Evolutionary conservation across 1,284 basidiomycete species (phyloP), one percentile per base, ranked within the genome.

Genomic region (Coriolopsis trogii): DNA sequence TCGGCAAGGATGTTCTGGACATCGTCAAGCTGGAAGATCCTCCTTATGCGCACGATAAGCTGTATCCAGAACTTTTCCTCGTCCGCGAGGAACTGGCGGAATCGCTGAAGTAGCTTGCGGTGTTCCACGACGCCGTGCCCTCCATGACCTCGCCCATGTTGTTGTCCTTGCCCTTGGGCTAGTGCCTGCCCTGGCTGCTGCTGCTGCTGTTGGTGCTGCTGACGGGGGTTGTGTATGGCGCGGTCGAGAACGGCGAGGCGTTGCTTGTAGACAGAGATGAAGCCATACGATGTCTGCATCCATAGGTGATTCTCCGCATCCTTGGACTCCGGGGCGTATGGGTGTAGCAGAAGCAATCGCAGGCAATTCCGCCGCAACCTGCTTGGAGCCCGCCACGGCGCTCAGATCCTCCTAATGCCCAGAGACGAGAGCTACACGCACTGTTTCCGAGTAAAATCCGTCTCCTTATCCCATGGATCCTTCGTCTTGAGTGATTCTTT

Each of bases 51-150:
- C 24, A 84, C 72, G 43, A 93, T 78, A 16, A 97, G 78, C 49
- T 85, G 80, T 16, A 80, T 81, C 85, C 93, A 98, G 69, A 95
- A 96, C 58, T 85, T 86, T 67, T 94, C 90, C 67, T 98, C 95
- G 30, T 89, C 84, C 0, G 83, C 79, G 10, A 98, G 81, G 62
- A 94, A 95, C 61, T 92, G 84, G 37, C 89, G 81, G 72, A 97
- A 97, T 34, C 90, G 83, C 46, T 91, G 86, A n/a, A 93, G 71
- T 21, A 93, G 79, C 65, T 91, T 95, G 61, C 93, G 84, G 62
- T 91, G 77, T 66, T 95, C 91, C 39, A 92, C 88, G 4, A 81
- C 76, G 10, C 83, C 84, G 48, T 81, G 73, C 26, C 74, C 72
- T 44, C 69, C 69, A 23, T 55, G 56, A 65, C 66, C 49, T 28